Conservation (phyloP, 1,139 yeast genomes). For the Sugiyamaella pinicola region DNA sequence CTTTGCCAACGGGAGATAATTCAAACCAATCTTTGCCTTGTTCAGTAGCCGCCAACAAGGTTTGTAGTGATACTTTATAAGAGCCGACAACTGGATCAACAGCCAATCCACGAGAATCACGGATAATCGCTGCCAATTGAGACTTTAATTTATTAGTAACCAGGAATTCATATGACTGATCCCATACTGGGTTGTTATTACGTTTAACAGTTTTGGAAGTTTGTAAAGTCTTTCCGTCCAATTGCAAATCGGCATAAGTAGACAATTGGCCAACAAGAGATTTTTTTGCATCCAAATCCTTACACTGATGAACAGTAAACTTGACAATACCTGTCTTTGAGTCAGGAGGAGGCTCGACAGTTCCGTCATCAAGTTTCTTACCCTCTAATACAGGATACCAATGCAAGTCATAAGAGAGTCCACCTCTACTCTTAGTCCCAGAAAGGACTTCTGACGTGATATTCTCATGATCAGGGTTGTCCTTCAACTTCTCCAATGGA, state of each 20-base stretch:
- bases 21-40: constrained; percentile 78
- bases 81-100: constrained; percentile 62
- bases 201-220: constrained; percentile 63
- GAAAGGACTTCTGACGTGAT: constrained; percentile 62
- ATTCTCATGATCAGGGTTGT: constrained; percentile 55
- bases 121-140: constrained; percentile 64
- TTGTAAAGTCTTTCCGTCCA: constrained; percentile 61
- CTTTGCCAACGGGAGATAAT: constrained; percentile 65
- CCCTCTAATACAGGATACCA: constrained; percentile 83
- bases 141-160: constrained; percentile 73
- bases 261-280: constrained; percentile 70
- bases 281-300: constrained; percentile 62
- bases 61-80: constrained; percentile 54
- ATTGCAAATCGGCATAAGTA: constrained; percentile 69
- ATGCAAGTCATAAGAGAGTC: constrained; percentile 65
- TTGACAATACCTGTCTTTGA: constrained; percentile 88
- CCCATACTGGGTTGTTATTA: constrained; percentile 70
- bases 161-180: constrained; percentile 65
- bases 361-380: constrained; percentile 77
- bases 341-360: constrained; percentile 84
- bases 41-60: constrained; percentile 73
- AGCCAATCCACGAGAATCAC: constrained; percentile 62
- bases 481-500: constrained; percentile 66
- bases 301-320: constrained; percentile 70
- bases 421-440: constrained; percentile 80